Base-by-base conservation (phyloP, 1,284 basidiomycete genomes). In the Malassezia vespertilionis region DNA sequence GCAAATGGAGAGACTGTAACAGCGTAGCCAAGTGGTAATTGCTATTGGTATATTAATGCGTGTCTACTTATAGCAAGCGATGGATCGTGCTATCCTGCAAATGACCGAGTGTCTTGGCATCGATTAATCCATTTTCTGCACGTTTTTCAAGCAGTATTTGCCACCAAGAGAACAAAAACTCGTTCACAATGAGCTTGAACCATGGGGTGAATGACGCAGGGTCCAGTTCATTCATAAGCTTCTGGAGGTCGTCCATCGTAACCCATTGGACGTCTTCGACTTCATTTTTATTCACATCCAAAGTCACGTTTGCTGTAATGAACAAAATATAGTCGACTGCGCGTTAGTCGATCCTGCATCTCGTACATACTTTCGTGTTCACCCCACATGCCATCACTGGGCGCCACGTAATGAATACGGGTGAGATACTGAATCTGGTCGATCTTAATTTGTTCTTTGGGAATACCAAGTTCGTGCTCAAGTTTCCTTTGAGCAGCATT, bases 91-190 rank as follows among this genome's bases (percentile, higher is more conserved):
- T 54, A 45, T 69, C 57, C 40, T 59, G 53, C 37, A 62, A 54
- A 23, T 60, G 46, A 2, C 40, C 44, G 14, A 68, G 42, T 28
- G 41, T 46, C 46, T 61, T 60, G n/a, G 67, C 67, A 33, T 70
- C 61, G 26, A 47, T 33, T 15, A 39, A 31, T 0, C 17, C 44
- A 17, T 31, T 35, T n/a, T 22, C 12, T 9, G 32, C 17, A 14
- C 37, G 15, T 31, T 55, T 53, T 27, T 74, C 75, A 41, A 86
- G 65, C 45, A 99, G 79, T 60, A 85, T 82, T 64, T 89, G 84
- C 93, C 93, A 99, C 93, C 93, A 97, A 12, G 86, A 87, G 71
- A 91, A 96, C 40, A 99, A 77, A 73, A 95, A 95, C 69, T 93
- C 86, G 7, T 89, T 80, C 1, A 88, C 89, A 64, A 99, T 97